Evolutionary conservation across 805 yeast genomes (phyloP).

Genomic region (Starmerella roubikii): DNA sequence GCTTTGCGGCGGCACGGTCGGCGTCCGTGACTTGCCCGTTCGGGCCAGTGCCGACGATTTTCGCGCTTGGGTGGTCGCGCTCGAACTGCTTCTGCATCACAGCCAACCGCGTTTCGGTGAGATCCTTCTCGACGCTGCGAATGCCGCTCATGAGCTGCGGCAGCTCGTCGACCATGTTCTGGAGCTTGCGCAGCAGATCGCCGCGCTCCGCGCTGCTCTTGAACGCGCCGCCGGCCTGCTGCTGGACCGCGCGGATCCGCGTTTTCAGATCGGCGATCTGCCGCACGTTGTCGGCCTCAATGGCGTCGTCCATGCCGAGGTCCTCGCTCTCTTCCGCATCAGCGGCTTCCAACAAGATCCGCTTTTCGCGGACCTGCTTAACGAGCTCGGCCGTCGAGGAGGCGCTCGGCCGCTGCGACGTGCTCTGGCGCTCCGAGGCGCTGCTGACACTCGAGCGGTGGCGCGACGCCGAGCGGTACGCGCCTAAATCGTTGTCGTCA

Average conservation of each 20-base stretch:
- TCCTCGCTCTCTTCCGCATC: conserved; percentile 42
- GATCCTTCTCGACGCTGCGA: conserved; percentile 49
- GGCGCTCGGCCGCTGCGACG: background rate
- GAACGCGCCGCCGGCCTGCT: conserved; percentile 20
- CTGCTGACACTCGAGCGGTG: conserved; percentile 30
- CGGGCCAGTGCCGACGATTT: conserved; percentile 72
- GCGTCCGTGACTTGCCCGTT: conserved; percentile 74
- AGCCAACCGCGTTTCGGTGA: conserved; percentile 52
- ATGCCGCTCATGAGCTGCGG: conserved; percentile 59
- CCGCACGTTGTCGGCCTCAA: conserved; percentile 31
- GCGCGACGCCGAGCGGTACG: conserved; percentile 49
- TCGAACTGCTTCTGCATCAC: conserved; percentile 42
- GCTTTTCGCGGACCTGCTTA: conserved; percentile 57
- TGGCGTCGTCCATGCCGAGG: conserved; percentile 27
- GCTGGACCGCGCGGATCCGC: conserved; percentile 38
- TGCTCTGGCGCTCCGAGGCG: background rate
- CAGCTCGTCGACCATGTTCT: conserved; percentile 51
- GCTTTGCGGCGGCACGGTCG: conserved; percentile 67
- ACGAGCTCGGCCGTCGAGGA: conserved; percentile 35
- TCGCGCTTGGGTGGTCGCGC: conserved; percentile 53
- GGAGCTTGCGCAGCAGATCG: conserved; percentile 45
- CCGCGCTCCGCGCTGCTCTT: conserved; percentile 20
- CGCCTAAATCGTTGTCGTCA: conserved; percentile 49
- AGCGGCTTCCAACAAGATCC: conserved; percentile 49
- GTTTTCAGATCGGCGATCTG: conserved; percentile 54